Conservation (phyloP, 495 filamentous ascomycete genomes). For the Neurospora tetraspora region DNA sequence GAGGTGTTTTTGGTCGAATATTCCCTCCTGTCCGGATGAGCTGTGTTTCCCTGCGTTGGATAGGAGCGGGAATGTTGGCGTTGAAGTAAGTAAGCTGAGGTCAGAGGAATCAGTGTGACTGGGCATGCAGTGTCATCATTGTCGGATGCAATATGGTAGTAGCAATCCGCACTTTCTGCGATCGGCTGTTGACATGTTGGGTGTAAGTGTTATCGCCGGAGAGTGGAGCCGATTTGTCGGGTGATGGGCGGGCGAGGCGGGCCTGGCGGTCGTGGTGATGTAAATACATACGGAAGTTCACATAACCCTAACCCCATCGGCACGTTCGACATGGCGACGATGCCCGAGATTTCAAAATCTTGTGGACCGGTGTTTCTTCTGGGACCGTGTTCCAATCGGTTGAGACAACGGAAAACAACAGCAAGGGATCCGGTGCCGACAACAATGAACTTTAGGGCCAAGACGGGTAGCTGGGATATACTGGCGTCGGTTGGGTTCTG, state of each 20-base stretch:
- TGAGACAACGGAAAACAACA: not conserved
- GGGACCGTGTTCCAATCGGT: not conserved
- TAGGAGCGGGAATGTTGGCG: not conserved
- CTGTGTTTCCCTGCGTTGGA: not conserved
- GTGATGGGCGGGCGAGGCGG: not conserved
- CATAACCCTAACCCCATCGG: not conserved
- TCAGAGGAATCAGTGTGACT: not conserved
- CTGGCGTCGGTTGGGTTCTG: not conserved
- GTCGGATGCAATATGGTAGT: not conserved
- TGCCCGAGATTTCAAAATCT: not conserved
- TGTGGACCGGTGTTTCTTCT: not conserved
- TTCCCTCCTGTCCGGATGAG: not conserved
- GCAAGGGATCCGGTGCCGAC: not conserved
- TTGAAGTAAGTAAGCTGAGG: not conserved
- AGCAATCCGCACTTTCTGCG: not conserved
- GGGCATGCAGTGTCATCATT: not conserved
- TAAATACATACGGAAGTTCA: not conserved
- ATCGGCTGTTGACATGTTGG: not conserved
- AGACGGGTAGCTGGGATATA: not conserved
- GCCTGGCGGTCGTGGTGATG: not conserved
- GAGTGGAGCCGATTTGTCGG: not conserved
- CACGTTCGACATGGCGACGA: not conserved
- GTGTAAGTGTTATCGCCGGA: not conserved
- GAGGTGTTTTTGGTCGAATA: too few relatives aligned
- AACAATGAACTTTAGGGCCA: not conserved